A percentile compares a stretch with the other conserved stretches of the same genome.
These are phyloP conservation scores for Phytophthora pini DNA, from an alignment of 352 stramenopile species.

Conservation along the genomic window DNA sequence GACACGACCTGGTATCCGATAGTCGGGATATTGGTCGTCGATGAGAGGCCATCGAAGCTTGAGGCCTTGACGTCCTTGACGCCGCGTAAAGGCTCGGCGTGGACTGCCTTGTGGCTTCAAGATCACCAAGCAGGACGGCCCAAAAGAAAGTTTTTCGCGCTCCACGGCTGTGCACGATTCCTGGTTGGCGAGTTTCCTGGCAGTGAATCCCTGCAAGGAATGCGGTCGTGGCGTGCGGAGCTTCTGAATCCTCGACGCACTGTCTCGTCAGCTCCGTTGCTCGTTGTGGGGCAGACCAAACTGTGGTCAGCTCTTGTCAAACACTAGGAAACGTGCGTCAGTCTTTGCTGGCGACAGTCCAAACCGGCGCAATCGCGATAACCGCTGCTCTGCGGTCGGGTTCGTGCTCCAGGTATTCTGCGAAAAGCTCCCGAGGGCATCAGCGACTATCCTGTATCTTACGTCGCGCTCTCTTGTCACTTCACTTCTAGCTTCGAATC, in stretches of 20 bases:
- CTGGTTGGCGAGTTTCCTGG: slow-evolving; percentile 16
- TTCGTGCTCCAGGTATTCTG: slow-evolving; percentile 26
- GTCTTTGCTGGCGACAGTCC: slow-evolving; percentile 21
- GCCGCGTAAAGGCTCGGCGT: slow-evolving; percentile 19
- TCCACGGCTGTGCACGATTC: slow-evolving; percentile 12
- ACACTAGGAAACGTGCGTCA: slow-evolving; percentile 25
- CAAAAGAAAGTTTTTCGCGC: slow-evolving; percentile 16
- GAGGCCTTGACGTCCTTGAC: slow-evolving; percentile 6
- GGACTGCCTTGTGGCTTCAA: slow-evolving; percentile 14
- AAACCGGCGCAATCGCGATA: slow-evolving; percentile 17
- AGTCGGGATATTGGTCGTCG: too few relatives aligned
- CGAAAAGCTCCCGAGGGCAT: slow-evolving; percentile 33
- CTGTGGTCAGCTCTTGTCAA: slow-evolving; percentile 31
- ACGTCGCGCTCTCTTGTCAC: slow-evolving; percentile 1
- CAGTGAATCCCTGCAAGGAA: not conserved
- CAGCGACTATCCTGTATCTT: slow-evolving; percentile 2
- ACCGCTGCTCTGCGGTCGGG: slow-evolving; percentile 1
- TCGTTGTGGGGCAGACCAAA: not conserved
- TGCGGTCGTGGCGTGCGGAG: slow-evolving; percentile 1
- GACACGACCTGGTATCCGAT: too few relatives aligned
- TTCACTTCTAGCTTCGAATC: slow-evolving; percentile 14
- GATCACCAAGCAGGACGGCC: slow-evolving; percentile 11
- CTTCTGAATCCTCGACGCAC: slow-evolving; percentile 17
- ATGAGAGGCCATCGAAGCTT: slow-evolving; percentile 3
- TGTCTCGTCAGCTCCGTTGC: slow-evolving; percentile 6